A percentile compares a stretch with the other conserved stretches of the same genome.
These are phyloP conservation scores for Thelonectria rubi DNA, from an alignment of 2,329 filamentous ascomycete genomes.

Conservation along the genomic window DNA sequence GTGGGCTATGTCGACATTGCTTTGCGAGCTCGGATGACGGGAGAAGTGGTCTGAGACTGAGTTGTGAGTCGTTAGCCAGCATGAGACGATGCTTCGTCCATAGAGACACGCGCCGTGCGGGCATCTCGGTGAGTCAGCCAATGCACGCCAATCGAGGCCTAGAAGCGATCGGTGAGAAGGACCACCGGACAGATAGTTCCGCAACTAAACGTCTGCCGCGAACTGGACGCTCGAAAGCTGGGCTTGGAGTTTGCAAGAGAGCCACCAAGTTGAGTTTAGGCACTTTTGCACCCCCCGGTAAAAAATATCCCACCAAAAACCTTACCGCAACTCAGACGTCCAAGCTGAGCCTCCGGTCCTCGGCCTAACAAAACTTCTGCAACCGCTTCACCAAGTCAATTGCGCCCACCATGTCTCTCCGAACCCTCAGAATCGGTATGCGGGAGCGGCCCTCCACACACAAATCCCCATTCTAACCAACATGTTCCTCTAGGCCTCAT, in stretches of 20 bases:
- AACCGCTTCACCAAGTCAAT: slow-evolving; percentile 31
- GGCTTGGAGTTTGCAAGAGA: background rate
- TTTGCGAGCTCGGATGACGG: background rate
- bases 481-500: slow-evolving; percentile 77
- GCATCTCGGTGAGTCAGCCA: background rate
- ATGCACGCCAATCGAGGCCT: background rate
- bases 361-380: slow-evolving; percentile 40
- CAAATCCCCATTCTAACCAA: slow-evolving; percentile 6
- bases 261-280: background rate
- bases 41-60: background rate
- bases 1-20: background rate
- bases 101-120: too few species aligned
- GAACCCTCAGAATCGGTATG: slow-evolving; percentile 54
- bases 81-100: background rate
- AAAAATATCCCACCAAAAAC: slow-evolving; percentile 24
- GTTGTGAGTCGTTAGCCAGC: background rate
- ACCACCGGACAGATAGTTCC: too few species aligned
- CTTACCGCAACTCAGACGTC: slow-evolving; percentile 16
- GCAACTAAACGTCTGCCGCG: background rate
- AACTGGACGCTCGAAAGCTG: background rate
- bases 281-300: background rate
- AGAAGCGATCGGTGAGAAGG: too few species aligned
- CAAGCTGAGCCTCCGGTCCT: slow-evolving; percentile 37
- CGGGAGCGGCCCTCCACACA: background rate
- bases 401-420: slow-evolving; percentile 50